Evolutionary conservation across 805 yeast species (phyloP).

Genomic region (Debaryomyces maramus): DNA sequence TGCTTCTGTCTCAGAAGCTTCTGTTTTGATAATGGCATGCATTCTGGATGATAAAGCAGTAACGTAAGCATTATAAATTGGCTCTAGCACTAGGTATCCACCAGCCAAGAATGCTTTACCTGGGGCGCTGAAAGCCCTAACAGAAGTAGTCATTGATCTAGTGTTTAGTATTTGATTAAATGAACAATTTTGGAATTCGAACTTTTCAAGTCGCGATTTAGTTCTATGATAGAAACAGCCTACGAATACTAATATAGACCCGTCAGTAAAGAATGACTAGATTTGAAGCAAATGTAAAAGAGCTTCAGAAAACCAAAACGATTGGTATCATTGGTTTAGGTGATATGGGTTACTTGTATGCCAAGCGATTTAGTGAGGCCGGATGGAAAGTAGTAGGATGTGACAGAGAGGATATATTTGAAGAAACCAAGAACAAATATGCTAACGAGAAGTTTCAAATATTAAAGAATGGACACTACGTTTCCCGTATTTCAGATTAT

Average conservation of each 20-base stretch:
- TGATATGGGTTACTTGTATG: conserved; percentile 93
- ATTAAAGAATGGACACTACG: conserved; percentile 77
- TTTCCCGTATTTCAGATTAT: conserved; percentile 78
- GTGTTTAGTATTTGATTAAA: not conserved
- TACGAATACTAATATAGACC: too few species aligned
- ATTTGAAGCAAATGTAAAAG: conserved; percentile 2
- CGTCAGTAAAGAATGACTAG: too few species aligned
- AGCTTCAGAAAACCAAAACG: conserved; percentile 40
- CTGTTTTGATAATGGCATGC: conserved; percentile 61
- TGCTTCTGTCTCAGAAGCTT: conserved; percentile 3
- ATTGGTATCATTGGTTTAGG: conserved; percentile 96
- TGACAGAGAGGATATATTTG: conserved; percentile 70
- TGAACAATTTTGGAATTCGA: not conserved
- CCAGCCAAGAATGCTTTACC: conserved; percentile 95
- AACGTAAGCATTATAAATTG: conserved; percentile 70
- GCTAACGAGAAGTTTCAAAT: conserved; percentile 51
- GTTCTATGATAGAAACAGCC: not conserved
- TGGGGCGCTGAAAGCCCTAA: conserved; percentile 80
- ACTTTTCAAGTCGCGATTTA: not conserved
- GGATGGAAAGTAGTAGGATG: conserved; percentile 93
- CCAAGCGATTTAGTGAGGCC: conserved; percentile 68
- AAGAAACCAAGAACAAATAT: conserved; percentile 41
- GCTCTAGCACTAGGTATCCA: conserved; percentile 88
- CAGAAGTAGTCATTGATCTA: conserved; percentile 9
- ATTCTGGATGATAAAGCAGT: conserved; percentile 88